These are phyloP conservation scores for Coniochaeta pulveracea DNA, from an alignment of 2,329 filamentous ascomycete genomes.

Conservation along the genomic window DNA sequence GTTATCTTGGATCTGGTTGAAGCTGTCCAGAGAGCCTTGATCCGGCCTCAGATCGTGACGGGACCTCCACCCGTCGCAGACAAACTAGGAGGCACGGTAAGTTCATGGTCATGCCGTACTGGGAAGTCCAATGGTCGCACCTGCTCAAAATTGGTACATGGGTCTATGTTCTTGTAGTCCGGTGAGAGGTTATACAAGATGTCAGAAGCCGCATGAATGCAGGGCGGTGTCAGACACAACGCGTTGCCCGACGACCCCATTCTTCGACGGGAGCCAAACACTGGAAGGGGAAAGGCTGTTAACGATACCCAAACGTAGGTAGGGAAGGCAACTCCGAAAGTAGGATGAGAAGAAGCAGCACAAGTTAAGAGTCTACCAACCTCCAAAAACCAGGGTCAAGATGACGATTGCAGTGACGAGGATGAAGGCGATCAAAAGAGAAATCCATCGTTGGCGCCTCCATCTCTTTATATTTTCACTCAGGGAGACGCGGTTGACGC, in stretches of 20 bases:
- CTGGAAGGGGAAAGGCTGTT: no score
- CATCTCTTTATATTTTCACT: conserved; percentile 1
- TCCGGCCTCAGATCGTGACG: conserved; percentile 55
- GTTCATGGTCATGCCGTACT: no score
- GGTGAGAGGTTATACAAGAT: conserved; percentile 52
- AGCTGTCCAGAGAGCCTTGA: conserved; percentile 47
- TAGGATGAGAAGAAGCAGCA: not conserved
- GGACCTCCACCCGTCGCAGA: conserved; percentile 56
- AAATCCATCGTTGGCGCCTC: conserved; percentile 1
- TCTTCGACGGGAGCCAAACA: not conserved
- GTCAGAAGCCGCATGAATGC: conserved; percentile 50
- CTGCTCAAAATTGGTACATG: conserved; percentile 63
- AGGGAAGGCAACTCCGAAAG: no score
- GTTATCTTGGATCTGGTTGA: conserved; percentile 49
- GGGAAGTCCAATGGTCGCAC: no score
- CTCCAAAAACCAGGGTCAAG: conserved; percentile 4
- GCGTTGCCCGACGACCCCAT: no score
- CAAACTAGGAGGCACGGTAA: no score
- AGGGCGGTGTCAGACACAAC: conserved; percentile 46
- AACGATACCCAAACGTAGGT: no score
- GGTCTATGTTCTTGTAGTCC: conserved; percentile 48
- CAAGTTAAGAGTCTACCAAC: conserved; percentile 1
- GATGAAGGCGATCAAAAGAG: not conserved
- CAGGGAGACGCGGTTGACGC: not conserved
- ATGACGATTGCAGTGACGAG: not conserved